Percentiles rank a stretch among this genome's conserved stretches.
These are phyloP conservation scores for Aphanomyces cochlioides DNA, from an alignment of 352 stramenopile species.

Conservation along the genomic window DNA sequence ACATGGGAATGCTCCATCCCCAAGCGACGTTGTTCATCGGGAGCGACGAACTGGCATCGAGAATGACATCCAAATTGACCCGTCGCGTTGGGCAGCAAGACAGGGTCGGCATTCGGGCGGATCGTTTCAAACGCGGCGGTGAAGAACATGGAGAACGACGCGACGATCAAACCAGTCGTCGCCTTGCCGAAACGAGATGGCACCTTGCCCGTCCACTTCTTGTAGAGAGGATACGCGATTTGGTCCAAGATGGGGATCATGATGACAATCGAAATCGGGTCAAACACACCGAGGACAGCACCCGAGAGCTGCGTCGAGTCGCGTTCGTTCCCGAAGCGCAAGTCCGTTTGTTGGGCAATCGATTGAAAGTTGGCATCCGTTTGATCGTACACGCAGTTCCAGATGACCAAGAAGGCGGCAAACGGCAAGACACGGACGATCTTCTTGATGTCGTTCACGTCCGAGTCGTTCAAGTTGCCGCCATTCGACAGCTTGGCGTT, in stretches of 20 bases:
- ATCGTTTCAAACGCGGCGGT: slow-evolving; percentile 49
- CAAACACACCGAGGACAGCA: slow-evolving; percentile 49
- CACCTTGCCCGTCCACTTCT: slow-evolving; percentile 40
- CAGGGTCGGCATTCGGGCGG: slow-evolving; percentile 44
- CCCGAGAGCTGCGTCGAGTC: slow-evolving; percentile 52
- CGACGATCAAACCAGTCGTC: slow-evolving; percentile 37
- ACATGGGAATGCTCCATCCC: slow-evolving; percentile 48
- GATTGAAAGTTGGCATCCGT: slow-evolving; percentile 61
- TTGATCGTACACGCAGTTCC: slow-evolving; percentile 61
- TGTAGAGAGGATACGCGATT: slow-evolving; percentile 43
- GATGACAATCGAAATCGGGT: slow-evolving; percentile 43
- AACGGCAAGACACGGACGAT: slow-evolving; percentile 54
- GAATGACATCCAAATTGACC: slow-evolving; percentile 30
- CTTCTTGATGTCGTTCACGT: slow-evolving; percentile 51
- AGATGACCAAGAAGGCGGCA: slow-evolving; percentile 57
- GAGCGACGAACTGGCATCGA: slow-evolving; percentile 41
- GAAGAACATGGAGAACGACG: slow-evolving; percentile 44
- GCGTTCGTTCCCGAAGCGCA: slow-evolving; percentile 42
- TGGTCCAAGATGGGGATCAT: slow-evolving; percentile 42
- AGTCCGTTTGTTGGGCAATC: slow-evolving; percentile 64
- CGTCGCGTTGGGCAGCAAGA: slow-evolving; percentile 32
- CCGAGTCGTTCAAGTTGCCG: slow-evolving; percentile 40
- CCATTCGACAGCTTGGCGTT: slow-evolving; percentile 41
- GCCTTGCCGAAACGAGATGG: slow-evolving; percentile 43
- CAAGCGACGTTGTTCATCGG: slow-evolving; percentile 63